These are phyloP conservation scores for Rhodotorula sp. DNA, from an alignment of 1,284 basidiomycete genomes.

Conservation along the genomic window DNA sequence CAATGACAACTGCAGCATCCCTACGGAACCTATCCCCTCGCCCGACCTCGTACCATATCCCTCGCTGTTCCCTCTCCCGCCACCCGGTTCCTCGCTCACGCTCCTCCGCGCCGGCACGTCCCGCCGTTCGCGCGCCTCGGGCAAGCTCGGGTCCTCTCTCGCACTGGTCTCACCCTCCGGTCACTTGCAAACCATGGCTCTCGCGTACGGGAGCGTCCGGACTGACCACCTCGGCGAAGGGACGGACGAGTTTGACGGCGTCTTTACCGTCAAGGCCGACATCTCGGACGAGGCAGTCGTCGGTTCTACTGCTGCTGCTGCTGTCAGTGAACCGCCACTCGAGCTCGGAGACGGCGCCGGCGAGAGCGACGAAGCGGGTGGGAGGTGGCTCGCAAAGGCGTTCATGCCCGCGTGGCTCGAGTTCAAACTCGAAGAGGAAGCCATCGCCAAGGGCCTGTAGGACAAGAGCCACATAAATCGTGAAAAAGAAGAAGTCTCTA, in stretches of 20 bases:
- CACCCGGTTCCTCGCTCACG: constrained; percentile 29
- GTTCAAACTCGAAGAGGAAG: constrained; percentile 30
- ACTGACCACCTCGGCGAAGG: constrained; percentile 34
- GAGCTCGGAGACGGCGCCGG: constrained; percentile 19
- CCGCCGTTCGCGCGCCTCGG: constrained; percentile 35
- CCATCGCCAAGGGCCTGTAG: constrained; percentile 11
- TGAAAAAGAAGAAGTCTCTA: neutral
- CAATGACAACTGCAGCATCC: constrained; percentile 16
- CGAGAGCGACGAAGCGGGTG: constrained; percentile 33
- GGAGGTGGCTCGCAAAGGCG: constrained; percentile 36
- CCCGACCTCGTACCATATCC: constrained; percentile 29
- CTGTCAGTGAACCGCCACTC: neutral
- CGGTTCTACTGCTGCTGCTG: neutral
- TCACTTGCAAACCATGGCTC: constrained; percentile 17
- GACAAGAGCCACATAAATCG: neutral
- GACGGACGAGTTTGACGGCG: constrained; percentile 16
- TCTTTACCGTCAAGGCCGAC: constrained; percentile 29
- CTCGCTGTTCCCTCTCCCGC: constrained; percentile 31
- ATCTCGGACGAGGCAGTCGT: constrained; percentile 10
- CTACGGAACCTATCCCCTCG: constrained; percentile 25
- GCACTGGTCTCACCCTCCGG: constrained; percentile 20
- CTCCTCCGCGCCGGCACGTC: constrained; percentile 13
- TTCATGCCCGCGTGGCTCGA: constrained; percentile 37
- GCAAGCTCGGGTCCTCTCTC: constrained; percentile 41
- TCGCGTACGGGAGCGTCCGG: constrained; percentile 40